Conservation (phyloP, 2,329 filamentous ascomycete genomes). For the Colletotrichum liriopes region DNA sequence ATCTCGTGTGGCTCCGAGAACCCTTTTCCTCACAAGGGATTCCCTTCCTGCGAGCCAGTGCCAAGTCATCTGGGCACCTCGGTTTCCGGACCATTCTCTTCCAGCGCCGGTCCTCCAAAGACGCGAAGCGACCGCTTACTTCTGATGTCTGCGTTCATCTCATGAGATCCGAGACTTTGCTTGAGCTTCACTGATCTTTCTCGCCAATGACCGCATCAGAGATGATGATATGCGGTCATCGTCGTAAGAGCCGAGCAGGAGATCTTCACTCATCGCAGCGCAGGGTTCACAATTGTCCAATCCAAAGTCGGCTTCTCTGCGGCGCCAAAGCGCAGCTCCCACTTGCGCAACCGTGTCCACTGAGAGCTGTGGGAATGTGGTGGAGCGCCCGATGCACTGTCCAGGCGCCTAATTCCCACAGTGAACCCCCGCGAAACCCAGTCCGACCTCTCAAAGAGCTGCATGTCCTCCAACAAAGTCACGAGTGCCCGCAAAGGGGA, state of each 20-base stretch:
- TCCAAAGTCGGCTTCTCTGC: background rate
- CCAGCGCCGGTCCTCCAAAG: background rate
- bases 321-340: background rate
- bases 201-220: background rate
- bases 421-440: constrained; percentile 14
- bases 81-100: constrained; percentile 15
- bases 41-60: constrained; percentile 20
- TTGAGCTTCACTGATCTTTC: background rate
- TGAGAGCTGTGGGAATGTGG: constrained; percentile 9
- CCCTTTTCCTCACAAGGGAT: constrained; percentile 13
- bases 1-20: constrained; percentile 9
- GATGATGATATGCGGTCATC: constrained; percentile 18
- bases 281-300: constrained; percentile 19
- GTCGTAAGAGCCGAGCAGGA: background rate
- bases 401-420: constrained; percentile 20
- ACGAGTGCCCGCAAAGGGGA: background rate
- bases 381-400: constrained; percentile 14
- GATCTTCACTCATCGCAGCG: background rate
- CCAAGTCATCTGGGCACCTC: constrained; percentile 1
- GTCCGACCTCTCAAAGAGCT: constrained; percentile 16
- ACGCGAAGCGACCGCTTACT: background rate
- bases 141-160: background rate
- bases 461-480: background rate
- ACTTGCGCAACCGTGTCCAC: constrained; percentile 40
- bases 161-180: too few species aligned